phyloP scores from a whole-genome alignment of 2,329 filamentous ascomycete genomes.

The Onygenales sp. region DNA sequence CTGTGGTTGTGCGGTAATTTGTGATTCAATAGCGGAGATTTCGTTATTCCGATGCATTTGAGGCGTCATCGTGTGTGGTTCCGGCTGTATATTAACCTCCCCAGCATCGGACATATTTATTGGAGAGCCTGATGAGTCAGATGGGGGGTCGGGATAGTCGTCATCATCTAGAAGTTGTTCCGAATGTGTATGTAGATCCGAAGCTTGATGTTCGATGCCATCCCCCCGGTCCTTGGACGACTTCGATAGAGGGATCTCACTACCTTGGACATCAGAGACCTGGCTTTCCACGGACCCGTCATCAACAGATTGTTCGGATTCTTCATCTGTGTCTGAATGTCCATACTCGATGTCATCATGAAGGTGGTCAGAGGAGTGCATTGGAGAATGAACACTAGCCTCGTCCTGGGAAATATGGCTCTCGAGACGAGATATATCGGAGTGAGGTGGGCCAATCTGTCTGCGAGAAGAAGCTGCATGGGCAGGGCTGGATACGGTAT shows the following conservation, averaged over 20 bases:
- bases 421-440: not conserved
- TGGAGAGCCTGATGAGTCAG: not conserved
- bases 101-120: constrained; percentile 5
- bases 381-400: no score
- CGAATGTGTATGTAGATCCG: not conserved
- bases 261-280: not conserved
- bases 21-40: not conserved
- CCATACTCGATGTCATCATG: no score
- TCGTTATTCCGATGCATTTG: no score
- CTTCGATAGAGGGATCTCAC: constrained; percentile 1
- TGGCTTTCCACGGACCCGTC: not conserved
- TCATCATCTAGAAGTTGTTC: not conserved
- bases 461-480: not conserved
- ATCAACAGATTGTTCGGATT: not conserved
- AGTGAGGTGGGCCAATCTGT: not conserved
- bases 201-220: constrained; percentile 1
- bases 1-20: not conserved
- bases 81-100: not conserved
- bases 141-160: not conserved
- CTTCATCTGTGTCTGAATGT: no score
- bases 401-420: no score
- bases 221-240: constrained; percentile 2
- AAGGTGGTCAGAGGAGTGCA: no score
- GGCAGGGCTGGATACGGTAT: not conserved
- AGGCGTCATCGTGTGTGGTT: no score